Evolutionary conservation across 768 basidiomycete species (phyloP).

Genomic region (Boletus tomentosulus): DNA sequence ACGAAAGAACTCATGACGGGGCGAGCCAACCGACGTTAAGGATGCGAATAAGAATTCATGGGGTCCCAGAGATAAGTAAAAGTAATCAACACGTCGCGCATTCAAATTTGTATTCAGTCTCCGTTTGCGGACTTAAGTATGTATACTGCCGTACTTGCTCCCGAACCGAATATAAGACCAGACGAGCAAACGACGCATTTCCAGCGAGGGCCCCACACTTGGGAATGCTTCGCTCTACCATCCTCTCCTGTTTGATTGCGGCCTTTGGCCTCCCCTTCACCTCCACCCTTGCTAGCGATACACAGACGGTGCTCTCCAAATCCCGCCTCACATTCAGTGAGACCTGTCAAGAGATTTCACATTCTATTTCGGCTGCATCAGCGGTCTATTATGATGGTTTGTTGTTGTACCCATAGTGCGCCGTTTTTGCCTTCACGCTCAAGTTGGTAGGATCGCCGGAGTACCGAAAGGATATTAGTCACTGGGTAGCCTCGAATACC

Average conservation of each 20-base stretch:
- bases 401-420: neutral
- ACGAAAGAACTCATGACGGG: no score
- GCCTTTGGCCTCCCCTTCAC: neutral
- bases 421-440: neutral
- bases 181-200: no score
- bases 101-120: no score
- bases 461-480: constrained; percentile 41
- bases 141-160: no score
- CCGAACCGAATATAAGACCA: no score
- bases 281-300: neutral
- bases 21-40: no score
- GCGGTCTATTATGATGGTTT: constrained; percentile 45
- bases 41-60: no score
- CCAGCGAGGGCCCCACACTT: no score
- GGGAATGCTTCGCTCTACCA: neutral
- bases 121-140: no score
- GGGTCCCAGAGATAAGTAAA: no score
- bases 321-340: neutral
- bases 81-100: no score
- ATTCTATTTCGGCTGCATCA: constrained; percentile 40
- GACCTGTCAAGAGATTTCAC: constrained; percentile 36
- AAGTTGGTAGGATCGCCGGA: constrained; percentile 3
- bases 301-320: neutral
- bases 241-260: neutral
- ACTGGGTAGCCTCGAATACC: constrained; percentile 48